phyloP scores from a whole-genome alignment of 441 rosid species.

The Hura crepitans region DNA sequence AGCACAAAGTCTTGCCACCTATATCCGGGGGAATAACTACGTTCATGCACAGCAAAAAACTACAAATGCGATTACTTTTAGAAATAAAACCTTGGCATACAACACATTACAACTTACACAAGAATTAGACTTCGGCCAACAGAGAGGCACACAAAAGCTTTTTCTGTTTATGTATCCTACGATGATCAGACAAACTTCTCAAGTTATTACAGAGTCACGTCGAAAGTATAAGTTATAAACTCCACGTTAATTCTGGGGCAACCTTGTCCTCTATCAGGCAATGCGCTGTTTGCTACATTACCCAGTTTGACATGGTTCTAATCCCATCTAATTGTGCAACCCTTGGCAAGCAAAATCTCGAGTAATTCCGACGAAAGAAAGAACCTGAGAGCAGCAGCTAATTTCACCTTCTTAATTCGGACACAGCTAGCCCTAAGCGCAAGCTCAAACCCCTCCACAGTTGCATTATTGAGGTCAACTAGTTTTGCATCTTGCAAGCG shows the following conservation, averaged over 20 bases:
- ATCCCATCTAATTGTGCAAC: conserved; percentile 83
- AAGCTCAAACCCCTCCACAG: conserved; percentile 68
- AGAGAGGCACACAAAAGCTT: not conserved
- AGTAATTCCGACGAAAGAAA: conserved; percentile 62
- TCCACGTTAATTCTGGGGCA: too few species aligned
- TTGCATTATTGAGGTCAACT: conserved; percentile 58
- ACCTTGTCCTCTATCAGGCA: too few species aligned
- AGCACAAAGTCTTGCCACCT: too few species aligned
- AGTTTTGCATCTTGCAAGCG: conserved; percentile 82
- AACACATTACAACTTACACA: not conserved
- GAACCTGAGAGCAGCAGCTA: conserved; percentile 59
- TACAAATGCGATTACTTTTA: not conserved
- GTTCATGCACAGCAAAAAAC: too few species aligned
- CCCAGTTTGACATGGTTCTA: conserved; percentile 21
- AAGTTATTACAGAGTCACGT: not conserved
- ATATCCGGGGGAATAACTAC: too few species aligned
- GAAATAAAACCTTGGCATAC: not conserved
- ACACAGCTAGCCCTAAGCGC: conserved; percentile 59
- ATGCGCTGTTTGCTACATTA: not conserved
- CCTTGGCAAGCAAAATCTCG: conserved; percentile 57
- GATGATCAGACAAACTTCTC: not conserved
- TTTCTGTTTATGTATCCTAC: not conserved
- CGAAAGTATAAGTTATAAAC: not conserved
- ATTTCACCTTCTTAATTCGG: conserved; percentile 77
- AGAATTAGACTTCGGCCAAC: too few species aligned